phyloP scores from a whole-genome alignment of 768 basidiomycete genomes.

The Tricholoma matsutake region DNA sequence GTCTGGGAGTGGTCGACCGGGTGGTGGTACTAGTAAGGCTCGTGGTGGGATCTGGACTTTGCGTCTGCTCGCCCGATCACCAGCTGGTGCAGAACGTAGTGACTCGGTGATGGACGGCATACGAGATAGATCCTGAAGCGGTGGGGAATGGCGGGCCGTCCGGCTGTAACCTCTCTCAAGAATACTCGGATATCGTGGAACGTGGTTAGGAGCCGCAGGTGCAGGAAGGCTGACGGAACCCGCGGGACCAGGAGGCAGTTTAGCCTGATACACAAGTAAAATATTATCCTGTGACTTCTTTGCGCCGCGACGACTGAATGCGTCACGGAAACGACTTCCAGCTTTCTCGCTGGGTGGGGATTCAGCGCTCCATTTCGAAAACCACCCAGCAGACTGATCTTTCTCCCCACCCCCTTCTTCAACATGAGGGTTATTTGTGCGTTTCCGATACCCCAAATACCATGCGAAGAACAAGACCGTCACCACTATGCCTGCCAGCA shows the following conservation, averaged over 20 bases:
- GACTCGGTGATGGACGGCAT: constrained; percentile 11
- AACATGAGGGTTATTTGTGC: constrained; percentile 22
- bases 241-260: constrained; percentile 20
- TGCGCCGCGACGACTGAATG: constrained; percentile 14
- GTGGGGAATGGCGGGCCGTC: constrained; percentile 22
- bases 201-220: constrained; percentile 24
- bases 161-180: constrained; percentile 30
- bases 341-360: constrained; percentile 19
- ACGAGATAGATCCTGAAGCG: constrained; percentile 14
- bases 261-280: constrained; percentile 16
- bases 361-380: constrained; percentile 26
- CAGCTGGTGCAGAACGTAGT: constrained; percentile 2
- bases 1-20: constrained; percentile 21
- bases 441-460: constrained; percentile 17
- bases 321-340: constrained; percentile 14
- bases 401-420: constrained; percentile 17
- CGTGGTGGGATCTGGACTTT: constrained; percentile 20
- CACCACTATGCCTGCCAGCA: constrained; percentile 17
- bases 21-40: constrained; percentile 20
- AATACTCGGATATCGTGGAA: constrained; percentile 34
- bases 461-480: constrained; percentile 17
- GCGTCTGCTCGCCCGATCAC: constrained; percentile 7
- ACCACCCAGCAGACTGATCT: constrained; percentile 22
- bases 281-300: constrained; percentile 14
- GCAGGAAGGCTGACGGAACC: constrained; percentile 27